Evolutionary conservation across 805 yeast species (phyloP), one percentile per base, ranked within the genome.

Genomic region (Metschnikowia continentalis): DNA sequence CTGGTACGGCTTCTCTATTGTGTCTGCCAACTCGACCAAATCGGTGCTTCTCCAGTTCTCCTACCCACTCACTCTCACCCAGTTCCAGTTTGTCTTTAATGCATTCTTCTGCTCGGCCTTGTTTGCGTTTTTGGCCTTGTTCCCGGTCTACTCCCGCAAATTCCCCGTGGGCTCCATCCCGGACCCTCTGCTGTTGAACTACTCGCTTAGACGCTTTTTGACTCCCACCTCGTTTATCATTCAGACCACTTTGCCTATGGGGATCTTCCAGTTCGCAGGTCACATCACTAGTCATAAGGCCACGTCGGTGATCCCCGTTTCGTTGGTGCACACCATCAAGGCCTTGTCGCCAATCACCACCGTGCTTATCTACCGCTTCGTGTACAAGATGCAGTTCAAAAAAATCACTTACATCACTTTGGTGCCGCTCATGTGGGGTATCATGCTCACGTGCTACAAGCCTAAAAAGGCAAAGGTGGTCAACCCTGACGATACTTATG

Each of bases 241-340:
- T 14, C 62, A 72, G 46, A 84, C 90, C 13, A 89, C 96, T 0
- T 79, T 89, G 20, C 98, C 98, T 17, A 90, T 92, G 96, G 98
- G 97, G 6, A 73, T 84, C 54, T 94, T 92, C 71, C 98, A 92
- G 72, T 88, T 92, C 58, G 74, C 85, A 19, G 99, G 98, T 19
- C 98, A 92, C 67, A 82, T 91, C 54, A 81, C 95, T 13, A 82
- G 95, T 6, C 97, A 91, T 65, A 87, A 88, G 63, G 92, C 98
- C n/a, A 90, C 97, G 2, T 80, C 91, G 2, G 68, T 88, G 54
- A 88, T 94, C 47, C 97, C 97, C 0, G 97, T 94, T n/a, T 88
- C 97, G 5, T 71, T 91, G 56, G 97, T 94, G 19, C 97, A 92
- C 67, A 90, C 97, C 7, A 84, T 92, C 59, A 94, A 94, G 71